These are phyloP conservation scores for Lepidium campestre DNA, from an alignment of 441 rosid species.

Conservation along the genomic window DNA sequence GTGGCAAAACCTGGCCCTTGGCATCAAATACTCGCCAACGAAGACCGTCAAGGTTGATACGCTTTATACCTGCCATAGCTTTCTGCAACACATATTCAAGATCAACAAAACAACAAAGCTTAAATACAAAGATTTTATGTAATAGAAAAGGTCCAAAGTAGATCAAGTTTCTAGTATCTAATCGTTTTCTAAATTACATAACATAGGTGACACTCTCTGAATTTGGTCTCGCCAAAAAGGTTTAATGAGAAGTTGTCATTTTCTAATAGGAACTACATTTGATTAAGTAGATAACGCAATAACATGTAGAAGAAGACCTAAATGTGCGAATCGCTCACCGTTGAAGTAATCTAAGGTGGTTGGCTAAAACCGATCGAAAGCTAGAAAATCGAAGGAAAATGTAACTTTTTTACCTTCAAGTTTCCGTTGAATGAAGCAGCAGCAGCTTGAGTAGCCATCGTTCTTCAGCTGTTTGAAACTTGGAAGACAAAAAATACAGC, in stretches of 20 bases:
- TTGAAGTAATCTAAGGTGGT: neutral
- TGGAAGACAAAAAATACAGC: neutral
- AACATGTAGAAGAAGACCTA: neutral
- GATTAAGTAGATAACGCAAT: neutral
- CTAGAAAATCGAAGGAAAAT: neutral
- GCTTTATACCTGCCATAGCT: constrained; percentile 91
- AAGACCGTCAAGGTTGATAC: constrained; percentile 89
- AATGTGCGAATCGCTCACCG: neutral
- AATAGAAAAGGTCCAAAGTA: neutral
- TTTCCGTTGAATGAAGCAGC: constrained; percentile 62
- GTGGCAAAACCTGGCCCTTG: constrained; percentile 73
- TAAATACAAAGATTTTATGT: neutral
- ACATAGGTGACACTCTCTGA: neutral
- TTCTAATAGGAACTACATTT: neutral
- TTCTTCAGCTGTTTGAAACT: constrained; percentile 8
- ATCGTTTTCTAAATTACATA: neutral
- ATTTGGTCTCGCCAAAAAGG: no score
- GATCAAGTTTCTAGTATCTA: neutral
- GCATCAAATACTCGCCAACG: constrained; percentile 99
- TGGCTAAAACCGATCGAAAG: neutral
- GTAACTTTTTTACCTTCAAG: constrained; percentile 40
- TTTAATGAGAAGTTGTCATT: neutral
- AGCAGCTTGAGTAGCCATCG: constrained; percentile 71
- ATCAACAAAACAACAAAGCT: neutral
- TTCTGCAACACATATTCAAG: constrained; percentile 43